phyloP scores from a whole-genome alignment of 2,329 filamentous ascomycete genomes.

The Plenodomus tracheiphilus region DNA sequence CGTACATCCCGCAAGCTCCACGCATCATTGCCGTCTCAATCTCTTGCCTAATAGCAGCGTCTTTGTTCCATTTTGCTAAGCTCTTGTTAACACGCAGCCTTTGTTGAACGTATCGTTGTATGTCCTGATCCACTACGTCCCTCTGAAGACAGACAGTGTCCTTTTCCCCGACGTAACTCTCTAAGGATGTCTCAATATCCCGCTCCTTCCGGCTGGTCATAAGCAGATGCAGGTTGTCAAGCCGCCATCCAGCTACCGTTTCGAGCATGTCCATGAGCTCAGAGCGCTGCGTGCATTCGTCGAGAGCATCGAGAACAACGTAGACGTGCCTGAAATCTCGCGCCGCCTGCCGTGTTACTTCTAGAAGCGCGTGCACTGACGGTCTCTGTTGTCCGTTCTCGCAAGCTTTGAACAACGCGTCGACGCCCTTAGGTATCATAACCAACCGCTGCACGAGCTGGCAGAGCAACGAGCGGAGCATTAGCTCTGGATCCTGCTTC shows the following conservation, averaged over 20 bases:
- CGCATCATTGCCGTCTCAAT: slow-evolving; percentile 35
- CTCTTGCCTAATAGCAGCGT: slow-evolving; percentile 28
- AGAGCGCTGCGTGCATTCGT: slow-evolving; percentile 27
- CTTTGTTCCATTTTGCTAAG: slow-evolving; percentile 29
- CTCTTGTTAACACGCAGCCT: slow-evolving; percentile 39
- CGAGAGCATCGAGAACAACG: slow-evolving; percentile 32
- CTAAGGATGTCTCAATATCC: slow-evolving; percentile 30
- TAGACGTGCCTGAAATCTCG: slow-evolving; percentile 21
- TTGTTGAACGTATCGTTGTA: slow-evolving; percentile 31
- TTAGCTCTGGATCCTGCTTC: slow-evolving; percentile 41
- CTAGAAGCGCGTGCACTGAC: slow-evolving; percentile 21
- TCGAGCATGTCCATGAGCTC: slow-evolving; percentile 28
- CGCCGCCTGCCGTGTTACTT: slow-evolving; percentile 27
- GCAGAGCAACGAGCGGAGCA: slow-evolving; percentile 44
- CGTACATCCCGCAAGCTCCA: slow-evolving; percentile 31
- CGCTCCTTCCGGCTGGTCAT: slow-evolving; percentile 34
- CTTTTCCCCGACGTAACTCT: slow-evolving; percentile 10
- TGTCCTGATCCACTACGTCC: slow-evolving; percentile 30
- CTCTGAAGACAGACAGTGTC: slow-evolving; percentile 27
- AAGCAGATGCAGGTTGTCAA: slow-evolving; percentile 27
- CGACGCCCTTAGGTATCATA: slow-evolving; percentile 17
- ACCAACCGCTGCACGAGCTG: slow-evolving; percentile 36
- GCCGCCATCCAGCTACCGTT: slow-evolving; percentile 21
- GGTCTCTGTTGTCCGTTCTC: slow-evolving; percentile 27
- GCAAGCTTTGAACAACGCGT: slow-evolving; percentile 30